Evolutionary conservation across 1,139 yeast genomes (phyloP), one percentile per base, ranked within the genome.

Genomic region (Sugiyamaella neomexicana): DNA sequence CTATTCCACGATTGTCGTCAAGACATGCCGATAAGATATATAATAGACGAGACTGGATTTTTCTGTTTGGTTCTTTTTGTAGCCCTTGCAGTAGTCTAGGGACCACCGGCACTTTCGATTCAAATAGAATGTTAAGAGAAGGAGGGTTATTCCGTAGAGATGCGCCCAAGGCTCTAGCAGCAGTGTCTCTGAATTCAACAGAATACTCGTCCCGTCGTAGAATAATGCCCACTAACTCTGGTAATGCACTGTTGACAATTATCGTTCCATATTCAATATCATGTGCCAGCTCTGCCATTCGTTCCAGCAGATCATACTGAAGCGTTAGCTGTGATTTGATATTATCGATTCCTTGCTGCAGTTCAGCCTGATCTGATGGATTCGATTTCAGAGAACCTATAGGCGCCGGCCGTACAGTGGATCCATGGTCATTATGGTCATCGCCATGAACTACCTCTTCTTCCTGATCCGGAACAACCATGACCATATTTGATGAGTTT

Each of bases 91-190:
- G 51, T 20, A 65, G 45, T 56, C 58, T 31, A 56, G 57, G 16
- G 13, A 47, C 17, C 6, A 46, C 48, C 12, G 58, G 55, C 5
- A 52, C 47, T 15, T 57, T 53, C 2, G 46, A 13, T 5, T 45
- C 55, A n/a, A 59, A 50, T 15, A 60, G 42, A 10, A 68, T 68
- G 8, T 71, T 67, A 12, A 82, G 71, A 0, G 96, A 91, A 1
- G 79, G 80, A 0, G 84, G 83, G 65, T 89, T 89, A 66, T 89
- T 89, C 63, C 96, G 77, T 52, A 89, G 73, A 2, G 66, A 62
- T 3, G 74, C 71, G 1, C 75, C 74, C 31, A 72, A 55, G 4
- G 69, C 64, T 17, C 72, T 58, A 2, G 71, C 69, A 12, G 73
- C 64, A 12, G 65, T 56, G 53, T 72, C 69, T 50, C 69, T 61